phyloP scores from a whole-genome alignment of 116 monocot genomes.

The Trichopus zeylanicus region DNA sequence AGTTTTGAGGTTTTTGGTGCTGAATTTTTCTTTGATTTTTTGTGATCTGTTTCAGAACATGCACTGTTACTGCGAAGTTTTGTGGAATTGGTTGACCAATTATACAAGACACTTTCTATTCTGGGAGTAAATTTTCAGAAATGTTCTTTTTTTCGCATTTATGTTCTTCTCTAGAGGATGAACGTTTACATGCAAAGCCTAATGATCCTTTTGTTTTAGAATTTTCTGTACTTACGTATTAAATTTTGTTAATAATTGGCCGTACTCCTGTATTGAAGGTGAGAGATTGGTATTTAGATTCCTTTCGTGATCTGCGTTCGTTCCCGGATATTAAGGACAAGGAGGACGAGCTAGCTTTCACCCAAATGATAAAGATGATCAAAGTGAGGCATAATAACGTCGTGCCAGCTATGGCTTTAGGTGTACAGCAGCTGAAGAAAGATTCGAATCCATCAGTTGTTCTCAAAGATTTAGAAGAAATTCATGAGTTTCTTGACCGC shows the following conservation, averaged over 20 bases:
- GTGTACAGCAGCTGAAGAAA: conserved; percentile 84
- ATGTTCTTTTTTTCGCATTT: too few species aligned
- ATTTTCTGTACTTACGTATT: too few species aligned
- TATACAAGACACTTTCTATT: too few species aligned
- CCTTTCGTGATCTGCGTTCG: conserved; percentile 77
- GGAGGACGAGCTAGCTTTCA: conserved; percentile 70
- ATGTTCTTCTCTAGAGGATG: too few species aligned
- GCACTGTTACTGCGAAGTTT: too few species aligned
- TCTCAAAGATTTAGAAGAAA: conserved; percentile 52
- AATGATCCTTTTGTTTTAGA: too few species aligned
- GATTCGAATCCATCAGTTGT: conserved; percentile 43
- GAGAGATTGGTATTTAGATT: conserved; percentile 91
- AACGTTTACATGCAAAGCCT: too few species aligned
- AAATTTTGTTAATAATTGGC: too few species aligned
- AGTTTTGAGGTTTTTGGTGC: background rate
- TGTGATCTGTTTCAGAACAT: background rate
- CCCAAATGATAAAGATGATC: conserved; percentile 93
- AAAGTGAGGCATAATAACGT: conserved; percentile 98
- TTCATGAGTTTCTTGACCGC: conserved; percentile 92
- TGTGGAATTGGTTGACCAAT: too few species aligned
- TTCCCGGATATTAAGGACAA: conserved; percentile 64
- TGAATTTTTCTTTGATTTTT: background rate
- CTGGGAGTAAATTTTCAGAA: too few species aligned
- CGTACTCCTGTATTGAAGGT: conserved; percentile 36
- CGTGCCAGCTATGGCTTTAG: conserved; percentile 92